Evolutionary conservation across 352 stramenopile genomes (phyloP).

Genomic region (Phytophthora tentaculata): DNA sequence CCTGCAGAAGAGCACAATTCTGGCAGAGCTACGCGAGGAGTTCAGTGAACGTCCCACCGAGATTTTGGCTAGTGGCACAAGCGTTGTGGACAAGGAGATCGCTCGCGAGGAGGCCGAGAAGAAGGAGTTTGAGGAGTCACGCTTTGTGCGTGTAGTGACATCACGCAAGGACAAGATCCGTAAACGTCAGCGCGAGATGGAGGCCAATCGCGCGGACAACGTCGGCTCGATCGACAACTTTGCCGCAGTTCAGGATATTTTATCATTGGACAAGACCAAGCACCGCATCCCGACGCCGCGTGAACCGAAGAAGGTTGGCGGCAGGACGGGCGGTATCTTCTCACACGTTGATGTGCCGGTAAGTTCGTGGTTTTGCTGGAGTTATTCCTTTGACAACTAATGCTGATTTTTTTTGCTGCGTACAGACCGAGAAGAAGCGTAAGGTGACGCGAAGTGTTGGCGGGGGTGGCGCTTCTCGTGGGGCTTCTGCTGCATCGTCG

Average conservation of each 20-base stretch:
- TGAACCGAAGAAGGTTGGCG: constrained; percentile 60
- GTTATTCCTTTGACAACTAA: constrained; percentile 3
- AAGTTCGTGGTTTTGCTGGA: constrained; percentile 8
- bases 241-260: constrained; percentile 77
- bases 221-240: constrained; percentile 91
- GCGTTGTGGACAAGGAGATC: constrained; percentile 81
- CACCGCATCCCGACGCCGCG: constrained; percentile 62
- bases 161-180: constrained; percentile 90
- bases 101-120: constrained; percentile 85
- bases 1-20: constrained; percentile 84
- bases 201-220: constrained; percentile 73
- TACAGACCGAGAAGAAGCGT: constrained; percentile 71
- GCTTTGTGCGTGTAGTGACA: constrained; percentile 87
- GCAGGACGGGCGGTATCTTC: constrained; percentile 87
- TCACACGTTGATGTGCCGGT: constrained; percentile 74
- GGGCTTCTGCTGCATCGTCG: constrained; percentile 1
- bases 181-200: constrained; percentile 84
- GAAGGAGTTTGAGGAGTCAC: constrained; percentile 85
- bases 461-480: constrained; percentile 1
- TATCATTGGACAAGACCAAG: constrained; percentile 77
- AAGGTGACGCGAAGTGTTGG: constrained; percentile 39
- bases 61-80: constrained; percentile 66
- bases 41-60: constrained; percentile 84
- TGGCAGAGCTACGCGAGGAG: constrained; percentile 86
- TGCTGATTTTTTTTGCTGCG: background rate